Conservation (phyloP, 23 red algal genomes). For the Agarophyton chilense region DNA sequence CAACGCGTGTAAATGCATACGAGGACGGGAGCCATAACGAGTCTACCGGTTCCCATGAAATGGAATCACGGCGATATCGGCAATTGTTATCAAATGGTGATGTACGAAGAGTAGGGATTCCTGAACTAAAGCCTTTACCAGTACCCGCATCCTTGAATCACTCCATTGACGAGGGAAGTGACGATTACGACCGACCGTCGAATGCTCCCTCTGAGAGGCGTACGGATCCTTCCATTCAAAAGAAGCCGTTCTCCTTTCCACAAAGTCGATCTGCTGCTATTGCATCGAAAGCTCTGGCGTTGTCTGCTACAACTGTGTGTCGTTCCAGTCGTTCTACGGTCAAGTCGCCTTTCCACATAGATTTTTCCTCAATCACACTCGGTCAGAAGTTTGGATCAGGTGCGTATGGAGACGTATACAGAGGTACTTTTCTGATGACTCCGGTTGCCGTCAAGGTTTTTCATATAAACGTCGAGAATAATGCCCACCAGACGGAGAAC, state of each 20-base stretch:
- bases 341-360: slow-evolving; percentile 76
- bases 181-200: background rate
- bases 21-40: too few species aligned
- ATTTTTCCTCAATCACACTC: slow-evolving; percentile 69
- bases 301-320: background rate
- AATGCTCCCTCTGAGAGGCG: background rate
- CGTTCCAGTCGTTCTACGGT: background rate
- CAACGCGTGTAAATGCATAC: background rate
- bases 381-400: slow-evolving; percentile 79
- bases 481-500: background rate
- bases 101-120: background rate
- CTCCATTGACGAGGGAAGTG: background rate
- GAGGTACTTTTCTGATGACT: slow-evolving; percentile 73
- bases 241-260: background rate
- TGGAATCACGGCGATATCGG: background rate
- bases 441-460: slow-evolving; percentile 89
- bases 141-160: background rate
- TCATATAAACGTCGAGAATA: background rate
- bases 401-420: slow-evolving; percentile 74
- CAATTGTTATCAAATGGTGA: background rate
- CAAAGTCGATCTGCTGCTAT: background rate
- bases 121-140: background rate
- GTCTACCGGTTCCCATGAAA: background rate
- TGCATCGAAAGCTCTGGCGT: background rate
- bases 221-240: background rate